phyloP scores from a whole-genome alignment of 176 grass and related monocot species.

The Carex kokanica region DNA sequence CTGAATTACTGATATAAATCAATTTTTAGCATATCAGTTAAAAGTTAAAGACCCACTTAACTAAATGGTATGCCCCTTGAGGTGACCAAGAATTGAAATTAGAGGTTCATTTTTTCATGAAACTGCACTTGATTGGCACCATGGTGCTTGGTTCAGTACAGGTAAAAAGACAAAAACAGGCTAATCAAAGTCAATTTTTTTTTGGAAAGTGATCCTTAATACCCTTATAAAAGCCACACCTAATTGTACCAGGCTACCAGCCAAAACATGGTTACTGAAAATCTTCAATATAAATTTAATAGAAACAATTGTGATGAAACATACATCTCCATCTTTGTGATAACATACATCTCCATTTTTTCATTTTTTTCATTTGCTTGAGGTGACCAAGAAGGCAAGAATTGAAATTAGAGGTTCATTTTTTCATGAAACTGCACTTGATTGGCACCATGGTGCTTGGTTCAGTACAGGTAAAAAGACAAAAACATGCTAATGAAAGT shows the following conservation, averaged over 20 bases:
- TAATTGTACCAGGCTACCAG: background rate
- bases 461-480: background rate
- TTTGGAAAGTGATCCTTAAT: background rate
- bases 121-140: background rate
- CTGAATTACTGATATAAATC: too few relatives aligned
- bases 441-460: background rate
- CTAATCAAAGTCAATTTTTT: too few relatives aligned
- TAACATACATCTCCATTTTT: too few relatives aligned
- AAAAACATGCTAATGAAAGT: too few relatives aligned
- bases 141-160: background rate
- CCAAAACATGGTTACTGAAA: background rate
- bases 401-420: background rate
- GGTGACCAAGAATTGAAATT: background rate
- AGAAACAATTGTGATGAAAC: background rate
- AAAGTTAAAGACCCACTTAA: too few relatives aligned
- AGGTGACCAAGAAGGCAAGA: background rate
- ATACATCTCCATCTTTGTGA: background rate
- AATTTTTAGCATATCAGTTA: too few relatives aligned
- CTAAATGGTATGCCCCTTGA: too few relatives aligned
- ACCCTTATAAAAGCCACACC: background rate
- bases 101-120: background rate
- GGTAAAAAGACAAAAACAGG: too few relatives aligned
- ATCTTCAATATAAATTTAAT: background rate
- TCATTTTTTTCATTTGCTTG: background rate
- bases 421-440: background rate